A percentile compares a stretch with the other conserved stretches of the same genome.
Evolutionary conservation across 2,329 filamentous ascomycete genomes (phyloP).

Genomic region (Colletotrichum truncatum): DNA sequence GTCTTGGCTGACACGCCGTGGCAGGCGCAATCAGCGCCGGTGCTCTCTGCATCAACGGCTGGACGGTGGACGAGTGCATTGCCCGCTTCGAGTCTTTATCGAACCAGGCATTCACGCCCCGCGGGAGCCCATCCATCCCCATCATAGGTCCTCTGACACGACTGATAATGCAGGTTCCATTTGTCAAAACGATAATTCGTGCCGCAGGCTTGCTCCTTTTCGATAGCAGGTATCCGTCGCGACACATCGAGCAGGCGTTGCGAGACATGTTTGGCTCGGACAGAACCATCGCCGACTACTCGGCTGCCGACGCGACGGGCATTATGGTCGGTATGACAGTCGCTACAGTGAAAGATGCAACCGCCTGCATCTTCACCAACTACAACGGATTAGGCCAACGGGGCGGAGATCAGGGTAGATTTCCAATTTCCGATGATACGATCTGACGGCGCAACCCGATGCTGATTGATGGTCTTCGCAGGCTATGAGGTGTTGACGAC

Average conservation of each 20-base stretch:
- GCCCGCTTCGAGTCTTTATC: neutral
- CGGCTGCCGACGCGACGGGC: neutral
- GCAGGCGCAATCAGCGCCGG: neutral
- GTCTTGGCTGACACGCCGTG: neutral
- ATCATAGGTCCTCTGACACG: neutral
- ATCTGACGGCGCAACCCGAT: neutral
- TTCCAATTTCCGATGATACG: neutral
- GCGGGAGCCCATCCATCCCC: neutral
- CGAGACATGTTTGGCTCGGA: neutral
- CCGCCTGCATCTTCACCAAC: constrained; percentile 8
- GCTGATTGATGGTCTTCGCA: neutral
- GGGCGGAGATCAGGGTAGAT: neutral
- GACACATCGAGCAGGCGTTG: constrained; percentile 6
- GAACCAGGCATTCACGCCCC: neutral
- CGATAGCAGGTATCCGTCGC: neutral
- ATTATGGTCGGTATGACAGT: neutral
- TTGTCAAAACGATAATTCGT: neutral
- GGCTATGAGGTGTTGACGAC: neutral
- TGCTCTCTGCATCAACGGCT: constrained; percentile 5
- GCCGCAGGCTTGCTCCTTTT: neutral
- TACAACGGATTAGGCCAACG: constrained; percentile 1
- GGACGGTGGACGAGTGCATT: constrained; percentile 4
- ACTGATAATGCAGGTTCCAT: neutral
- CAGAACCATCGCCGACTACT: neutral
- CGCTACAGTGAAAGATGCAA: neutral